These are phyloP conservation scores for Arctostaphylos glauca DNA, from an alignment of 148 eudicot species.

Conservation along the genomic window DNA sequence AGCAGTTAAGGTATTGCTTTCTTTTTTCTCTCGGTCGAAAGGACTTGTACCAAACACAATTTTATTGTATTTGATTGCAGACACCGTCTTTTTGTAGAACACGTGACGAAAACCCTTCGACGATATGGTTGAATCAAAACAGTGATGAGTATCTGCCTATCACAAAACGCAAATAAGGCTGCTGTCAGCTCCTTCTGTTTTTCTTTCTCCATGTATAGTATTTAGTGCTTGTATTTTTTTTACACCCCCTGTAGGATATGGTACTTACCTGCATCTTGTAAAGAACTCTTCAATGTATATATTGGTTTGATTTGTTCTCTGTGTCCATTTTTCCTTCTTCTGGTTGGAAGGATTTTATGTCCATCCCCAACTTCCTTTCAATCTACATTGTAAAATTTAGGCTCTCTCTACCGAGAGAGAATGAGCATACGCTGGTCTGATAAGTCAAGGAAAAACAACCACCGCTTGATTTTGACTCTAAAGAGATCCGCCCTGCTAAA, in stretches of 20 bases:
- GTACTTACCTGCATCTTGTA: not conserved
- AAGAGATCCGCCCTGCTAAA: not conserved
- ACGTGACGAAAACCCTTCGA: conserved; percentile 65
- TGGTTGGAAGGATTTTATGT: no score
- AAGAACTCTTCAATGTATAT: not conserved
- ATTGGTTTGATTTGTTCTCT: not conserved
- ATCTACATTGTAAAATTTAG: no score
- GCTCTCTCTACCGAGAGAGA: no score
- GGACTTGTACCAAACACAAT: not conserved
- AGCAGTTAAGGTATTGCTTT: no score
- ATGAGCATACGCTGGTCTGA: no score
- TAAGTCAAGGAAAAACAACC: no score
- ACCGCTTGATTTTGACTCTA: not conserved
- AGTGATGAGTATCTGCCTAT: conserved; percentile 35
- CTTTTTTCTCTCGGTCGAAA: no score
- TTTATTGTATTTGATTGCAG: conserved; percentile 32
- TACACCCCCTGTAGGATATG: not conserved
- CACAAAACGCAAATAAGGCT: conserved; percentile 21
- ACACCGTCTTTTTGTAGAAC: conserved; percentile 56
- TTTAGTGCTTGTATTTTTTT: not conserved
- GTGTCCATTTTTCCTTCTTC: not conserved
- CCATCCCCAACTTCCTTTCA: no score
- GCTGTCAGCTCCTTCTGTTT: not conserved
- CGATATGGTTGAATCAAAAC: conserved; percentile 47
- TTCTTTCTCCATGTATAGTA: no score